Percentiles rank a stretch among this genome's conserved stretches.
phyloP scores from a whole-genome alignment of 345 rosid genomes.

The Erodium maritimum region DNA sequence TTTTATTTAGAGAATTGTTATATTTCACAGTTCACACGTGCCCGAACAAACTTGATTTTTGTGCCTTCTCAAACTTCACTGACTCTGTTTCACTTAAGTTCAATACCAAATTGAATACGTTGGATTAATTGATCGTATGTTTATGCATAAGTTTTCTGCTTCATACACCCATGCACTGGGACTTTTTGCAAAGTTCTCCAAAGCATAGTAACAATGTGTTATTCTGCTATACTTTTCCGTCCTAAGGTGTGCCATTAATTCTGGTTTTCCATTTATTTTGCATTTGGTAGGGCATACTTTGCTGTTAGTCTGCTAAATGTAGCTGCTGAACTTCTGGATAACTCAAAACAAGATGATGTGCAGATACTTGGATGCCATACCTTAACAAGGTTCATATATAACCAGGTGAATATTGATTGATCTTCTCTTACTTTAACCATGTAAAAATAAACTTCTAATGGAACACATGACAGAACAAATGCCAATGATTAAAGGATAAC shows the following conservation, averaged over 20 bases:
- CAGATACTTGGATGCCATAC: conserved; percentile 83
- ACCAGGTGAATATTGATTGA: conserved; percentile 42
- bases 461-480: neutral
- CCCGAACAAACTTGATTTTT: too few species aligned
- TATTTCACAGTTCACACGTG: too few species aligned
- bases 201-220: neutral
- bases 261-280: conserved; percentile 1
- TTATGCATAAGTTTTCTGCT: too few species aligned
- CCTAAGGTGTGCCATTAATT: neutral
- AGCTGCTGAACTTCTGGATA: conserved; percentile 59
- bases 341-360: conserved; percentile 51
- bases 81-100: too few species aligned
- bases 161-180: too few species aligned
- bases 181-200: too few species aligned
- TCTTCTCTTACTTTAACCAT: neutral
- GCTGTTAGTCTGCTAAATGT: conserved; percentile 72
- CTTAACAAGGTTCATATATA: conserved; percentile 61
- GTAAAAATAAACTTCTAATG: neutral
- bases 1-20: too few species aligned
- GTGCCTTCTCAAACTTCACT: too few species aligned
- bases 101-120: too few species aligned
- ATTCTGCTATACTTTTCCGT: neutral
- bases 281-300: conserved; percentile 59
- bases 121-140: too few species aligned
- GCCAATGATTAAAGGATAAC: neutral